phyloP scores from a whole-genome alignment of 495 filamentous ascomycete species.

The Collariella sp. region DNA sequence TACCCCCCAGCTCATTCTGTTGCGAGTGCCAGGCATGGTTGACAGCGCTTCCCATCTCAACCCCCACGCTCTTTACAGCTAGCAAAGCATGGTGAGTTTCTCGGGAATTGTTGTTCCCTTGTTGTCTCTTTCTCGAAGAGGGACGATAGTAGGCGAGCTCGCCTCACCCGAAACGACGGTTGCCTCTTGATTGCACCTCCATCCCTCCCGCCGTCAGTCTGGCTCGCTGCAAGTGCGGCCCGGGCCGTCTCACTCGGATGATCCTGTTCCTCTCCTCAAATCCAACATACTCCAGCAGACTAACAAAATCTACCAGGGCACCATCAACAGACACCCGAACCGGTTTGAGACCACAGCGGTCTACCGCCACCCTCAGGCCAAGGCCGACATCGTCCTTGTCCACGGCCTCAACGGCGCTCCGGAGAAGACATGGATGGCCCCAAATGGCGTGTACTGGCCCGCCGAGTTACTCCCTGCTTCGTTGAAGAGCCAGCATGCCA shows the following conservation, averaged over 20 bases:
- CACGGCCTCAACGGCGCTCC: conserved; percentile 80
- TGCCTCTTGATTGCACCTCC: neutral
- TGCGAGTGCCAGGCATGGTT: neutral
- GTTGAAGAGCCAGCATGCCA: conserved; percentile 51
- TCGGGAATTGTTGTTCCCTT: no score
- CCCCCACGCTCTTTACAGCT: neutral
- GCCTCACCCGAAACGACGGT: no score
- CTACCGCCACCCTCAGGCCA: conserved; percentile 50
- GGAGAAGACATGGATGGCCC: conserved; percentile 63
- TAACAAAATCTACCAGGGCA: conserved; percentile 26
- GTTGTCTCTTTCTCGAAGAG: no score
- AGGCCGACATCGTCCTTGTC: conserved; percentile 65
- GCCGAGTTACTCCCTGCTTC: conserved; percentile 60
- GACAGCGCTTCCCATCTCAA: neutral
- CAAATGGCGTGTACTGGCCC: conserved; percentile 66
- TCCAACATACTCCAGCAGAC: neutral
- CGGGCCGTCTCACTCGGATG: conserved; percentile 3
- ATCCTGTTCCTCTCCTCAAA: neutral
- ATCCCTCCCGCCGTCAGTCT: neutral
- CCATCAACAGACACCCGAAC: conserved; percentile 49
- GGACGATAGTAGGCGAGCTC: no score
- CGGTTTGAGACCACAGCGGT: conserved; percentile 63
- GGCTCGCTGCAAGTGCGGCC: conserved; percentile 13
- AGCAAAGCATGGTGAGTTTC: conserved; percentile 7
- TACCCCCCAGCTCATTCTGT: neutral